Base-by-base conservation (phyloP, 2,329 filamentous ascomycete species). In the Trichoderma polysporum region DNA sequence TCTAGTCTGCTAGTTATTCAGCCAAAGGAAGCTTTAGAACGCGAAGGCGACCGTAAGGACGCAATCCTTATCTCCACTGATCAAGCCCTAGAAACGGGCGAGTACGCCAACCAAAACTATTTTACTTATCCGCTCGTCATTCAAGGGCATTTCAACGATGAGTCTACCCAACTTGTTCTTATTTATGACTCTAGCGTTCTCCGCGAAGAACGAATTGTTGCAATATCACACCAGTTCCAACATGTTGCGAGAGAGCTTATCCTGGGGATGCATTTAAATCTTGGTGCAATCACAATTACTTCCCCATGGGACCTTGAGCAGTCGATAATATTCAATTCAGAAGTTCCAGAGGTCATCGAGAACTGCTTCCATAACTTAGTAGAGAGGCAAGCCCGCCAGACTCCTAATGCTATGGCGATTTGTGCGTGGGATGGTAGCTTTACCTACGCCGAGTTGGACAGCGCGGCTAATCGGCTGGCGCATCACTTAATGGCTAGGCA, bases 371-470 rank as follows among this genome's bases (percentile, higher is more conserved):
- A 66, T 31, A 27, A 59, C 27, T 41, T 68, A 22, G 49, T 68
- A 25, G 62, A 66, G 33, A 15, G 6, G 5, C 62, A 66, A n/a
- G 56, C 67, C 10, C 6, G 3, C 9, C 9, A 33, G 15, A 37
- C n/a, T 2, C 67, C 67, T 4, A 8, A 66, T 10, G 56, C 62
- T 5, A 13, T 13, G 17, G 65, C 65, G 1, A 63, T 67, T 15
- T 31, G 52, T 10, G 41, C 63, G 2, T 68, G 67, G 64, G 67
- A 68, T 27, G 66, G 80, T 77, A 17, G 64, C 70, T 52, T 76
- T 79, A 80, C 79, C 7, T 82, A 81, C 66, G 61, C 71, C 45
- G 74, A 82, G 37, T 71, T 81, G 33, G 47, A 70, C 29, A n/a
- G 3, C 3, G 56, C 62, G 25, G 41, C 66, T 8, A 66, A 67